Base-by-base conservation (phyloP, 2,329 filamentous ascomycete species). In the Macrophomina phaseolina region DNA sequence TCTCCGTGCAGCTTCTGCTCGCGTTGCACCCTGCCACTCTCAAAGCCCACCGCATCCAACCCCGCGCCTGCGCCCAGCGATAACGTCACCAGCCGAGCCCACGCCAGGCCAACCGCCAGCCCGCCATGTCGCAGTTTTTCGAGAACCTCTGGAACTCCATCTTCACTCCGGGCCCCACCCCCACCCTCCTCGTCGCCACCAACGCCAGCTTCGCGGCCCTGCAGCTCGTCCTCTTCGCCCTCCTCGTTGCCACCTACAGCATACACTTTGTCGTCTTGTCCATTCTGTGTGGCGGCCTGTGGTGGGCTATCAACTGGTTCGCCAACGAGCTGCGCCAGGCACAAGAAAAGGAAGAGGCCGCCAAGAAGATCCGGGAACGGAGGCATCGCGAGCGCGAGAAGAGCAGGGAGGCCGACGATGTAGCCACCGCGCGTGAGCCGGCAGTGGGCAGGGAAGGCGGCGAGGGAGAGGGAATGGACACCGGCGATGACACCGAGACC, bases 231-330 rank as follows among this genome's bases (percentile, higher is more conserved):
- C 89, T 98, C 71, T 80, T 92, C 70, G 79, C 81, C 64, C 90
- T 99, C 69, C 86, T 98, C 63, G 68, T 93, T 71, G 90, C 88
- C 66, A 99, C 94, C 7, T 89, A 91, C 80, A 97, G 91, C 81
- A 86, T 97, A 70, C 95, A 98, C 84, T 97, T 97, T 75, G 78
- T 93, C 69, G 84, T 94, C 67, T 86, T 99, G 5, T 97, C 92
- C 12, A 74, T 89, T 67, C 83, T 99, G 9, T 92, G 89, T 70
- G 94, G 82, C 38, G 91, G 91, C 4, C 85, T 98, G 42, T 99
- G 95, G 95, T 93, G 87, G 83, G 88, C 91, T 67, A 94, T 98
- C 81, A 98, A 98, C 85, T 99, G 95, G 95, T 98, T 99, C 76
- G 93, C 92, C 65, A 81, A 81, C 53, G 94, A 90, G 75, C 78